A percentile compares a stretch with the other conserved stretches of the same genome.
phyloP scores from a whole-genome alignment of 176 grass and related monocot genomes.

The Carex cristatella region DNA sequence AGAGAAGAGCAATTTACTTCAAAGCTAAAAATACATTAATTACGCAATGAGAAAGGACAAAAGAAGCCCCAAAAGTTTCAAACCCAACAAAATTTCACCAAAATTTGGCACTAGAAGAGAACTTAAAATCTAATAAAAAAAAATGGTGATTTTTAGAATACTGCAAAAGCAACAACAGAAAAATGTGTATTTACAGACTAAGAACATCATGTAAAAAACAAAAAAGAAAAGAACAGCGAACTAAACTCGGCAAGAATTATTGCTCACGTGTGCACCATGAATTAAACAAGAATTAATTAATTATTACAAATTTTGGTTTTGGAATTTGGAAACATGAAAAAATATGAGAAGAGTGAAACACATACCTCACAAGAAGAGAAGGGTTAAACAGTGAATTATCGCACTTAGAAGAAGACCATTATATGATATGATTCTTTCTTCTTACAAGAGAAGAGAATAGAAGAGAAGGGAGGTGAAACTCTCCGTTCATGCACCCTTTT shows the following conservation, averaged over 20 bases:
- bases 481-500: not conserved
- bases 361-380: slow-evolving; percentile 2
- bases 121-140: not conserved
- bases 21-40: not conserved
- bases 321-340: not conserved
- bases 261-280: not conserved
- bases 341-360: not conserved
- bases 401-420: not conserved
- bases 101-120: not conserved
- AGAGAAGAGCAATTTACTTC: not conserved
- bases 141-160: not conserved
- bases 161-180: not conserved
- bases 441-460: not conserved
- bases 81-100: not conserved
- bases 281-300: not conserved
- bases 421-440: not conserved
- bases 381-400: not conserved
- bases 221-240: not conserved
- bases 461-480: not conserved
- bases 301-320: not conserved
- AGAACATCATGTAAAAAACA: not conserved
- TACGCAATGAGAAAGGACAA: not conserved
- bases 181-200: not conserved
- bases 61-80: not conserved
- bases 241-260: not conserved